Percentiles rank a stretch among this genome's conserved stretches.
These are phyloP conservation scores for Scalesia atractyloides DNA, from an alignment of 129 eudicot genomes.

Conservation along the genomic window DNA sequence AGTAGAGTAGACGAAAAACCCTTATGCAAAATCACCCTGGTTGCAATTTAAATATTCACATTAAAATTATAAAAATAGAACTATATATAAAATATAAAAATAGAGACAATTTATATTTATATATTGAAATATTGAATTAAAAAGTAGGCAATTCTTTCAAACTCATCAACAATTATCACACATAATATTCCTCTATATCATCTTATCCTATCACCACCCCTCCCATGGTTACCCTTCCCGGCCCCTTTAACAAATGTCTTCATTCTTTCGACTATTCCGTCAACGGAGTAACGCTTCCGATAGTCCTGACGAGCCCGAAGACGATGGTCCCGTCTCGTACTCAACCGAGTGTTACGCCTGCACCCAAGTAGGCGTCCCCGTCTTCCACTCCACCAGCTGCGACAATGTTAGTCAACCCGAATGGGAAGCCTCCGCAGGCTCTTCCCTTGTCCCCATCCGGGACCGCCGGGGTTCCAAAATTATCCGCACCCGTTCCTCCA, in stretches of 20 bases:
- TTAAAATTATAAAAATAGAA: neutral
- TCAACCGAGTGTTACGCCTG: conserved; percentile 83
- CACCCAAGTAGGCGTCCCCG: conserved; percentile 91
- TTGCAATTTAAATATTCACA: too few relatives aligned
- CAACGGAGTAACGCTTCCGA: conserved; percentile 36
- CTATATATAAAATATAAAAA: neutral
- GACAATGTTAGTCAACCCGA: conserved; percentile 75
- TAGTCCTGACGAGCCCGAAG: conserved; percentile 36
- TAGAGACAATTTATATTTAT: neutral
- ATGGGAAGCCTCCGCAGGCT: conserved; percentile 97
- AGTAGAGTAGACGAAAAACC: too few relatives aligned
- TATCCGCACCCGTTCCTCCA: conserved; percentile 15
- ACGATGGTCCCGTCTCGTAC: conserved; percentile 37
- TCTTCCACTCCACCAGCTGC: conserved; percentile 95
- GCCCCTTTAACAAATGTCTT: conserved; percentile 34
- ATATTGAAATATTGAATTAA: neutral
- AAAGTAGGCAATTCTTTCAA: neutral
- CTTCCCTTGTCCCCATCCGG: conserved; percentile 68
- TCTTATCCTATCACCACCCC: neutral
- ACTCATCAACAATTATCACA: conserved; percentile 9
- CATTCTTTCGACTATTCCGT: conserved; percentile 34
- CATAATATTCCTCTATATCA: neutral
- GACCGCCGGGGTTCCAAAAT: conserved; percentile 42
- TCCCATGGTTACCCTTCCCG: conserved; percentile 53
- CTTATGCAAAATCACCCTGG: too few relatives aligned